Base-by-base conservation (phyloP, 495 filamentous ascomycete species). In the Viridothelium virens region DNA sequence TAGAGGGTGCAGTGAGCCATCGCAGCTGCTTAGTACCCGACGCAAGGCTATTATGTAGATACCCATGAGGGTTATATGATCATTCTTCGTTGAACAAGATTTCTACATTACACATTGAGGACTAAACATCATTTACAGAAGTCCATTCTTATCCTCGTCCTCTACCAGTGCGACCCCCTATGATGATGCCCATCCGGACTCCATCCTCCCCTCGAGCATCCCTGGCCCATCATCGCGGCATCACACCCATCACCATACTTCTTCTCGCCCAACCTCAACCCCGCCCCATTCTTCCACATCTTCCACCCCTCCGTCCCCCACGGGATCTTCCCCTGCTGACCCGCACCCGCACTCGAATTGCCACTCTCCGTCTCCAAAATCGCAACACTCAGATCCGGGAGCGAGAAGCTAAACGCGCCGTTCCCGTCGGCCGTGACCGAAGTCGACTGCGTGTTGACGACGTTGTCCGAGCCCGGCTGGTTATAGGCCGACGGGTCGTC, bases 401-500 rank as follows among this genome's bases (percentile, higher is more conserved):
- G 41, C 7, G 31, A 56, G 70, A 71, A 73, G 14, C 12, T 64
- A 64, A 73, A 73, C 10, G 46, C 41, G 16, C 71, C 71, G 38
- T 65, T 63, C 34, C 38, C 31, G 11, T 44, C 46, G 0, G 71
- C 67, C 16, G 44, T 68, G 3, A 73, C 64, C 11, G 47, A 66
- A 6, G 37, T 31, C 10, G 34, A 38, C 34, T 56, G 25, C 0
- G 31, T 66, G 63, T 66, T n/a, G 14, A 73, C 70, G n/a, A 71
- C 65, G 36, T 59, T 59, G 33, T 67, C 63, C 38, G 53, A 64
- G 31, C 67, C 79, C 36, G 80, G 73, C 10, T 71, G 73, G 63
- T 81, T 83, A 71, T 78, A 77, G 0, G 74, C 66, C 41, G 74
- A 70, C 31, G 72, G 75, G 66, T 75, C 73, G 0, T 82, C 78